Evolutionary conservation across 305 asterid species (phyloP).

Genomic region (Withania somnifera): DNA sequence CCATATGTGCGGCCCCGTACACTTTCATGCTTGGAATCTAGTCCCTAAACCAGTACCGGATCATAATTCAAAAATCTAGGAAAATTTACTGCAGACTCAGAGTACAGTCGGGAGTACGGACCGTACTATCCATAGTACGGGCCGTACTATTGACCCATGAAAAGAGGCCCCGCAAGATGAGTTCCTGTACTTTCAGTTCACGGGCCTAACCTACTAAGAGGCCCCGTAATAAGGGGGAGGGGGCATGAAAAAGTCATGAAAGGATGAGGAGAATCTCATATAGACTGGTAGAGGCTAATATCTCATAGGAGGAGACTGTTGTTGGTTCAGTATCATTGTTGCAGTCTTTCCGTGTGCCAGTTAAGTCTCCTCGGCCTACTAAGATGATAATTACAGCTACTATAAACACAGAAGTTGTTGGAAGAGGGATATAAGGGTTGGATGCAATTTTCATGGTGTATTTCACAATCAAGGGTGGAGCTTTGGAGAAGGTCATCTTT

Average conservation of each 20-base stretch:
- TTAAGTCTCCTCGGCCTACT: not conserved
- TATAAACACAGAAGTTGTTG: not conserved
- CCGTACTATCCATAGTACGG: no score
- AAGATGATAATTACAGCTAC: not conserved
- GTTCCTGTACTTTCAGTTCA: no score
- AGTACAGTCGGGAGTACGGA: no score
- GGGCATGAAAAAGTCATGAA: not conserved
- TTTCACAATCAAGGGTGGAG: not conserved
- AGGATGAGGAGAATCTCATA: not conserved
- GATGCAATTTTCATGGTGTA: not conserved
- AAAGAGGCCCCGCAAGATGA: no score
- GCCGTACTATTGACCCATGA: no score
- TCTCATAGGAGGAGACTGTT: not conserved
- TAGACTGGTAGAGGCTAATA: not conserved
- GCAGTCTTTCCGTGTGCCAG: not conserved
- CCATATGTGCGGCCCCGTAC: no score
- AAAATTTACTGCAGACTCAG: no score
- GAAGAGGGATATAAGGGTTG: not conserved
- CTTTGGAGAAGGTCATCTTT: not conserved
- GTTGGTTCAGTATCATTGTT: not conserved
- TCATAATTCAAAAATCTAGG: no score
- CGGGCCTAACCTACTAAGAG: no score
- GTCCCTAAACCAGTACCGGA: no score
- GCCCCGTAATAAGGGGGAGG: not conserved
- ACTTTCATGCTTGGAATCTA: no score